Percentiles rank a stretch among this genome's conserved stretches.
Conservation (phyloP, 345 rosid species). For the Abelmoschus esculentus region DNA sequence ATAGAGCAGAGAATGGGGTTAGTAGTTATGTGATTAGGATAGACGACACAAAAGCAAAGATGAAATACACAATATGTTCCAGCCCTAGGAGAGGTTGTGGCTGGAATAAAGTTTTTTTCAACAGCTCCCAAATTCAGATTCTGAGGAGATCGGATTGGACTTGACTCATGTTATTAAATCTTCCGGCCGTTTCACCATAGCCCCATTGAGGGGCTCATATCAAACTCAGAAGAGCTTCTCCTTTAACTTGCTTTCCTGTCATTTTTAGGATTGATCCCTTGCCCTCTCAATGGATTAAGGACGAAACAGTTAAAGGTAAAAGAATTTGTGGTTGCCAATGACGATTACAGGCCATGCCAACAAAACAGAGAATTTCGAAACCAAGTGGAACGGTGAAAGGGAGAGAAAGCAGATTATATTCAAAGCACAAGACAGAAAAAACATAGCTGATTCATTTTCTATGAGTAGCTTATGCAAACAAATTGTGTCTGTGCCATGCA, state of each 20-base stretch:
- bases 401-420: no score
- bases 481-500: neutral
- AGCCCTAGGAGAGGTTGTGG: neutral
- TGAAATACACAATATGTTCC: neutral
- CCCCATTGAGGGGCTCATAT: no score
- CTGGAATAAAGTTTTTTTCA: neutral
- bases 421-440: neutral
- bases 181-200: no score
- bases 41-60: neutral
- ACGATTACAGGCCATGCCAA: neutral
- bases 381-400: no score
- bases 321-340: neutral
- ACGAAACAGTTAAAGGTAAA: neutral
- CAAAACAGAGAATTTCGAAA: no score
- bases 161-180: no score
- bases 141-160: no score
- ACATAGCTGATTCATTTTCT: constrained; percentile 3
- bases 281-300: neutral
- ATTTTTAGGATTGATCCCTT: neutral
- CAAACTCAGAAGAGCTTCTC: no score
- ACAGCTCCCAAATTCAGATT: neutral
- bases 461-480: neutral
- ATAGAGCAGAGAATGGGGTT: neutral
- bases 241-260: no score
- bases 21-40: neutral